phyloP scores from a whole-genome alignment of 2,329 filamentous ascomycete species.

The Metarhizium album region DNA sequence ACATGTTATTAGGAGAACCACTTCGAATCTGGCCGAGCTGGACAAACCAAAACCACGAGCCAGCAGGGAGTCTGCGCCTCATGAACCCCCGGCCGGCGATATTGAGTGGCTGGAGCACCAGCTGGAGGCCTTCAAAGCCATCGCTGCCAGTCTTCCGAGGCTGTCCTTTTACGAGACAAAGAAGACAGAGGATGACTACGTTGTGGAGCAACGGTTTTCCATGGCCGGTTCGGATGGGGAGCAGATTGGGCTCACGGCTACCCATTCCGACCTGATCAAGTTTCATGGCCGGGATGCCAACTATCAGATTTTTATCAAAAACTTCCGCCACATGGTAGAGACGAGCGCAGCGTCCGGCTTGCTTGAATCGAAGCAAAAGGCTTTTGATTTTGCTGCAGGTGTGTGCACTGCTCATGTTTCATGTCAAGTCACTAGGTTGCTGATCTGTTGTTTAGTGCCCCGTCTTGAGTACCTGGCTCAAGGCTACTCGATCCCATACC shows the following conservation, averaged over 20 bases:
- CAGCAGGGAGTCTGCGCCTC: background rate
- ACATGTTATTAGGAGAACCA: slow-evolving; percentile 15
- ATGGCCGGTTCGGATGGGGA: slow-evolving; percentile 15
- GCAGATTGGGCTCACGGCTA: slow-evolving; percentile 13
- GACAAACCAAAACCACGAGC: background rate
- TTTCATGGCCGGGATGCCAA: slow-evolving; percentile 16
- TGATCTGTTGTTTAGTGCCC: slow-evolving; percentile 5
- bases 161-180: slow-evolving; percentile 18
- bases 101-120: slow-evolving; percentile 17
- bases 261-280: slow-evolving; percentile 14
- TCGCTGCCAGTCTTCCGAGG: slow-evolving; percentile 12
- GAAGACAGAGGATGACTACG: slow-evolving; percentile 13
- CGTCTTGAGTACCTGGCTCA: slow-evolving; percentile 10
- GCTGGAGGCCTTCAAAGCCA: slow-evolving; percentile 17
- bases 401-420: slow-evolving; percentile 1
- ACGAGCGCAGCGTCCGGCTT: slow-evolving; percentile 7
- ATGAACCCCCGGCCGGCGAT: slow-evolving; percentile 10
- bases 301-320: slow-evolving; percentile 13
- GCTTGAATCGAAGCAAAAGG: slow-evolving; percentile 12
- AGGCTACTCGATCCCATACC: slow-evolving; percentile 11
- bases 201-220: slow-evolving; percentile 15
- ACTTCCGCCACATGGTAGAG: slow-evolving; percentile 14
- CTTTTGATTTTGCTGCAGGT: slow-evolving; percentile 11
- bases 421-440: slow-evolving; percentile 1
- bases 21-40: slow-evolving; percentile 9